These are phyloP conservation scores for Cytospora mali DNA, from an alignment of 2,329 filamentous ascomycete genomes.

Conservation along the genomic window DNA sequence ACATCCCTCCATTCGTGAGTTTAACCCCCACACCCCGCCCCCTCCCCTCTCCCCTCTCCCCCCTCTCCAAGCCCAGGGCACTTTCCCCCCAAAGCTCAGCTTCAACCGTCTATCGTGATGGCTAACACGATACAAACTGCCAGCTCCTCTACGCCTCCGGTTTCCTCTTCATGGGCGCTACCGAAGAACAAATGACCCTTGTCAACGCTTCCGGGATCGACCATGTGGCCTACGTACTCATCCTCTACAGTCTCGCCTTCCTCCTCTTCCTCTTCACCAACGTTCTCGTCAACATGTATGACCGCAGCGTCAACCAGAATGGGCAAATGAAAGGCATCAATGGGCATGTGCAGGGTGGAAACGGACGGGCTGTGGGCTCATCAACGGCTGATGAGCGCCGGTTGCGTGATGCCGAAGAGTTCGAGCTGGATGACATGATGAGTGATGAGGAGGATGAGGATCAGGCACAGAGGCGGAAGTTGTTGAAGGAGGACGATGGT, in stretches of 20 bases:
- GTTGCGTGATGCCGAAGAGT: constrained; percentile 83
- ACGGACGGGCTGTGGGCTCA: constrained; percentile 5
- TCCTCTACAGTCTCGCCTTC: constrained; percentile 88
- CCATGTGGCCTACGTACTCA: constrained; percentile 89
- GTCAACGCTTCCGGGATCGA: constrained; percentile 75
- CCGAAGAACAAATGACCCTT: constrained; percentile 90
- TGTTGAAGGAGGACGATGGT: constrained; percentile 39
- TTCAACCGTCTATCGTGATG: not conserved
- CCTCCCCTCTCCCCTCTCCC: too few species aligned
- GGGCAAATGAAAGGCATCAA: constrained; percentile 41
- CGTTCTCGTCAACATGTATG: constrained; percentile 83
- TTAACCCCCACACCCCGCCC: too few species aligned
- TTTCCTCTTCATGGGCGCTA: constrained; percentile 97
- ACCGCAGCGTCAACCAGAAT: constrained; percentile 54
- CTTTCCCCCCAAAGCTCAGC: not conserved
- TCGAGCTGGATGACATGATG: constrained; percentile 88
- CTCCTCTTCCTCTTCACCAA: constrained; percentile 89
- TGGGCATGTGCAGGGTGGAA: constrained; percentile 35
- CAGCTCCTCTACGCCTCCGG: constrained; percentile 89
- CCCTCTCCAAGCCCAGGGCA: not conserved
- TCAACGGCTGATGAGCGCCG: constrained; percentile 52
- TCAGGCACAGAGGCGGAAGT: constrained; percentile 42
- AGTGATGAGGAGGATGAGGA: constrained; percentile 79
- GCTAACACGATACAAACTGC: constrained; percentile 25
- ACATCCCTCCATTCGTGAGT: constrained; percentile 60